These are phyloP conservation scores for Dalbergia cochinchinensis DNA, from an alignment of 306 rosid species.

Conservation along the genomic window DNA sequence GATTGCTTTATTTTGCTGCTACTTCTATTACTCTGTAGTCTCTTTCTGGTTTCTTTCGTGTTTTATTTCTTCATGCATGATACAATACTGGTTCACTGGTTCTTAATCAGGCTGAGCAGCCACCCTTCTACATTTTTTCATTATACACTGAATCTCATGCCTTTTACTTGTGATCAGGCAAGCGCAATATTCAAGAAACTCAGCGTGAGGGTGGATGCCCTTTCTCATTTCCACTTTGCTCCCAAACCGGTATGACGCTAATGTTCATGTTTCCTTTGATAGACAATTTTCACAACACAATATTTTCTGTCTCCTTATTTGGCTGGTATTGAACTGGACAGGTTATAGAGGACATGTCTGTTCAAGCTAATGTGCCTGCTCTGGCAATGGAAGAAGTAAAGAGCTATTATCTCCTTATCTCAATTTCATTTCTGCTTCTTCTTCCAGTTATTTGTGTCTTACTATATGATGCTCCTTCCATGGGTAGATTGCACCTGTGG, in stretches of 20 bases:
- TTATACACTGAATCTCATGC: constrained; percentile 42
- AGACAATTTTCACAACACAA: background rate
- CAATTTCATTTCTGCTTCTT: constrained; percentile 8
- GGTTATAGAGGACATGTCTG: constrained; percentile 92
- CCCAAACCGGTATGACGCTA: constrained; percentile 89
- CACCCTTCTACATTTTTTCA: constrained; percentile 26
- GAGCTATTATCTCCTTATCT: constrained; percentile 31
- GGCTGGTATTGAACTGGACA: constrained; percentile 50
- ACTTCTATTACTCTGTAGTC: constrained; percentile 13
- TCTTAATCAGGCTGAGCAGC: constrained; percentile 23
- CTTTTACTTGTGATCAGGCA: constrained; percentile 67
- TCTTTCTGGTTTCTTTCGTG: constrained; percentile 16
- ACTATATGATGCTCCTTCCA: constrained; percentile 44
- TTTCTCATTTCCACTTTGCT: constrained; percentile 89
- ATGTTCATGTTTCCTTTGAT: constrained; percentile 15
- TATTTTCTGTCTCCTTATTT: constrained; percentile 29
- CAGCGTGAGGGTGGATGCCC: constrained; percentile 88
- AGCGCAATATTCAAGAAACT: constrained; percentile 77
- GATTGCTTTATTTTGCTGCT: constrained; percentile 26
- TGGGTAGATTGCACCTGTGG: constrained; percentile 90
- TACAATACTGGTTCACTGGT: background rate
- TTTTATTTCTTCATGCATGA: constrained; percentile 36
- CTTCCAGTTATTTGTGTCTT: constrained; percentile 33
- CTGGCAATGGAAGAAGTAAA: constrained; percentile 98
- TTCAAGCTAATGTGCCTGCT: constrained; percentile 89